phyloP scores from a whole-genome alignment of 2,329 filamentous ascomycete species.

The Pseudomassariella vexata region DNA sequence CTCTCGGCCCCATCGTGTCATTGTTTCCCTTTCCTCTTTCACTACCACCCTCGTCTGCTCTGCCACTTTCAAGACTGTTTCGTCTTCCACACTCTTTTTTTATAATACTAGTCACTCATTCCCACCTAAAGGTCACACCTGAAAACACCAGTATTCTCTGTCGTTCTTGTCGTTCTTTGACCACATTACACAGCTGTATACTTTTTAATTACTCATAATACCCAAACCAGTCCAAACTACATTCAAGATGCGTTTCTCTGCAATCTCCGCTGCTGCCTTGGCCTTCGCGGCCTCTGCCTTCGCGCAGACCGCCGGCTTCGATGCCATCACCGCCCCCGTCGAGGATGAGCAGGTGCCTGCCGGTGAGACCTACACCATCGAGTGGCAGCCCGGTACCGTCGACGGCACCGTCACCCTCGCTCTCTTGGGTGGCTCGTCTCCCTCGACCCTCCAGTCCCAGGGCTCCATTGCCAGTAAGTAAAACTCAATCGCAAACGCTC shows the following conservation, averaged over 20 bases:
- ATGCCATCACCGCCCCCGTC: constrained; percentile 43
- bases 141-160: too few species aligned
- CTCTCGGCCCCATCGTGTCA: constrained; percentile 2
- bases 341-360: constrained; percentile 37
- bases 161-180: too few species aligned
- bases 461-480: constrained; percentile 45
- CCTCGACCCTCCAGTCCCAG: constrained; percentile 34
- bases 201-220: constrained; percentile 4
- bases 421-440: constrained; percentile 46
- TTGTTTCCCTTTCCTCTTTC: background rate
- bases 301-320: constrained; percentile 52
- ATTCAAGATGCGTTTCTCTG: constrained; percentile 50
- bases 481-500: too few species aligned
- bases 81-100: constrained; percentile 10
- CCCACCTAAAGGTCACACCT: constrained; percentile 2
- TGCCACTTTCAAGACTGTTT: constrained; percentile 7
- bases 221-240: constrained; percentile 6
- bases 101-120: constrained; percentile 6
- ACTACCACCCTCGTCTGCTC: background rate
- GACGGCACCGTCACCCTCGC: constrained; percentile 41
- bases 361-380: constrained; percentile 43
- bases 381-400: constrained; percentile 41
- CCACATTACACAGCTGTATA: too few species aligned
- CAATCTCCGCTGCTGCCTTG: constrained; percentile 41
- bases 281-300: constrained; percentile 44